Evolutionary conservation across 345 rosid species (phyloP).

Genomic region (Crucihimalaya himalaica): DNA sequence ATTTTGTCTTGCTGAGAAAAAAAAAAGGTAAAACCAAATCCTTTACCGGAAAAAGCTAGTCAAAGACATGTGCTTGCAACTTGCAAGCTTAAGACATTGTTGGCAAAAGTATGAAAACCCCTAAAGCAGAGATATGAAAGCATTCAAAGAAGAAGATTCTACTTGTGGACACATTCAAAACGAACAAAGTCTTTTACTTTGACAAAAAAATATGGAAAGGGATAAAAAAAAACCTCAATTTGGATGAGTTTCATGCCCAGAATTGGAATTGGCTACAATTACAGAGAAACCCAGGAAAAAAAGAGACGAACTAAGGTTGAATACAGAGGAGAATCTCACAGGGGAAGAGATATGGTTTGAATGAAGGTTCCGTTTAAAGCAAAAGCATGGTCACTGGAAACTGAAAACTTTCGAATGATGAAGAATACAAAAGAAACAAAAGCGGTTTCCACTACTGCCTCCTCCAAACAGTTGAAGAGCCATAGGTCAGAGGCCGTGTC

Average conservation of each 20-base stretch:
- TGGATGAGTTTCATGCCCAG: neutral
- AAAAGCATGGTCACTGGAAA: neutral
- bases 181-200: constrained; percentile 33
- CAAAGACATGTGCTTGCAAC: constrained; percentile 37
- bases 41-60: constrained; percentile 25
- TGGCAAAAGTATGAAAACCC: constrained; percentile 9
- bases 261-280: neutral
- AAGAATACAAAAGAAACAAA: neutral
- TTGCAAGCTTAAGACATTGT: constrained; percentile 26
- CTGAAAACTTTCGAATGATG: neutral
- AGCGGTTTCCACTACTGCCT: constrained; percentile 9
- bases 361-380: neutral
- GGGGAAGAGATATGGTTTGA: neutral
- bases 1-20: constrained; percentile 31
- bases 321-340: neutral
- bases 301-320: neutral
- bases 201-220: neutral
- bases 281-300: constrained; percentile 22
- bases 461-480: neutral
- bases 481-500: neutral
- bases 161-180: constrained; percentile 15
- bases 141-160: constrained; percentile 23
- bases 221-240: neutral
- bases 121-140: constrained; percentile 29
- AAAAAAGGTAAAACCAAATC: neutral